These are phyloP conservation scores for Candida sojae DNA, from an alignment of 1,139 yeast genomes.

Conservation along the genomic window DNA sequence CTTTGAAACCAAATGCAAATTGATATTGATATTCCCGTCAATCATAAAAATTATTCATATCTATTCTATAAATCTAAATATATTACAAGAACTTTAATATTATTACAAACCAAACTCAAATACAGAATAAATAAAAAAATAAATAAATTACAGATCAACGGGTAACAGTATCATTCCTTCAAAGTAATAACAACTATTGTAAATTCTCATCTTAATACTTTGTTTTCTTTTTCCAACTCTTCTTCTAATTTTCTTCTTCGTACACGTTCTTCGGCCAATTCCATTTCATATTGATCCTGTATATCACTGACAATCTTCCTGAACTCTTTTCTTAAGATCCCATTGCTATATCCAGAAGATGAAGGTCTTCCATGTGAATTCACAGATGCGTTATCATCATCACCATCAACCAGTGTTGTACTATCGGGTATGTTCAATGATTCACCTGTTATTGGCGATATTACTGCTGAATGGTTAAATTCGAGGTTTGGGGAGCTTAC, in stretches of 20 bases:
- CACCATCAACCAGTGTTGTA: constrained; percentile 6
- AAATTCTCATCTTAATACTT: too few species aligned
- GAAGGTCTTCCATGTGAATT: constrained; percentile 18
- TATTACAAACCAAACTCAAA: too few species aligned
- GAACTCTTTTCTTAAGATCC: constrained; percentile 68
- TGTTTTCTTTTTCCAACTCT: constrained; percentile 21
- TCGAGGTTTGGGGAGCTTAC: constrained; percentile 9
- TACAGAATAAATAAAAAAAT: too few species aligned
- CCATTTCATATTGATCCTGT: constrained; percentile 61
- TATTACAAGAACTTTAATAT: too few species aligned
- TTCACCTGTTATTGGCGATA: constrained; percentile 31
- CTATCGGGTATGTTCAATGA: constrained; percentile 6
- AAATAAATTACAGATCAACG: too few species aligned
- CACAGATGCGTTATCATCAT: constrained; percentile 6
- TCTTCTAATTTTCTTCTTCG: constrained; percentile 52
- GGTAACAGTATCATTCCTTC: too few species aligned
- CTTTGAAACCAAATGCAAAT: too few species aligned
- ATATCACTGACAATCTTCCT: constrained; percentile 65
- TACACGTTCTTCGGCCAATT: constrained; percentile 57
- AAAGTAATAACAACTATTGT: too few species aligned
- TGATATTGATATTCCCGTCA: too few species aligned
- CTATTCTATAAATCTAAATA: too few species aligned
- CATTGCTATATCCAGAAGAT: constrained; percentile 30
- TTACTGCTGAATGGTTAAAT: constrained; percentile 4
- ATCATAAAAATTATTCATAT: too few species aligned